phyloP scores from a whole-genome alignment of 148 eudicot species.

The Hydrangea macrophylla region DNA sequence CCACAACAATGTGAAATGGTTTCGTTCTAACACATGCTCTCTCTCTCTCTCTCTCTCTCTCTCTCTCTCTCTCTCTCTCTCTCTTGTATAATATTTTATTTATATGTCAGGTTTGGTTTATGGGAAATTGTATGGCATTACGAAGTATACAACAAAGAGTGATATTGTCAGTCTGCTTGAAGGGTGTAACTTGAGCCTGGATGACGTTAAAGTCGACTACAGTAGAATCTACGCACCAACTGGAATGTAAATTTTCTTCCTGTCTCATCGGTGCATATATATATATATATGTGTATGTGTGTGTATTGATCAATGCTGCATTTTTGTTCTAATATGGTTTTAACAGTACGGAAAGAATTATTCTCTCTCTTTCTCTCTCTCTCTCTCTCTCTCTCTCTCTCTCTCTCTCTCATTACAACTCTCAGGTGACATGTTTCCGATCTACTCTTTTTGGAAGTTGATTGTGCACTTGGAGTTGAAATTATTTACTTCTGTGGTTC shows the following conservation, averaged over 20 bases:
- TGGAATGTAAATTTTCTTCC: conserved; percentile 36
- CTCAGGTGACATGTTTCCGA: background rate
- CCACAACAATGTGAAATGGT: background rate
- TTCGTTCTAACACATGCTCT: background rate
- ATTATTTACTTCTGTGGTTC: background rate
- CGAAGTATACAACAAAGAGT: conserved; percentile 40
- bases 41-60: conserved; percentile 1
- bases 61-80: too few species aligned
- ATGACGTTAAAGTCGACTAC: conserved; percentile 61
- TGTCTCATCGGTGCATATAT: conserved; percentile 1
- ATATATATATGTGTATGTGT: background rate
- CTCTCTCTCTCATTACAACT: background rate
- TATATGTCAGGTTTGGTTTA: conserved; percentile 39
- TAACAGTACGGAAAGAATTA: background rate
- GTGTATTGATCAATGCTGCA: background rate
- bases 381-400: too few species aligned
- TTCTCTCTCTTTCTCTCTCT: too few species aligned
- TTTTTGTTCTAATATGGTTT: background rate
- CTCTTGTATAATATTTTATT: too few species aligned
- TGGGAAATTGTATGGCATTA: conserved; percentile 45
- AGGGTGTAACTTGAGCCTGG: conserved; percentile 42
- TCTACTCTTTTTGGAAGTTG: background rate
- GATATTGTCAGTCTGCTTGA: conserved; percentile 56
- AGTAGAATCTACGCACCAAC: conserved; percentile 29
- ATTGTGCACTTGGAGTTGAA: background rate